Percentiles rank a stretch among this genome's conserved stretches.
These are phyloP conservation scores for Xerophyta viscosa DNA, from an alignment of 106 monocot genomes.

Conservation along the genomic window DNA sequence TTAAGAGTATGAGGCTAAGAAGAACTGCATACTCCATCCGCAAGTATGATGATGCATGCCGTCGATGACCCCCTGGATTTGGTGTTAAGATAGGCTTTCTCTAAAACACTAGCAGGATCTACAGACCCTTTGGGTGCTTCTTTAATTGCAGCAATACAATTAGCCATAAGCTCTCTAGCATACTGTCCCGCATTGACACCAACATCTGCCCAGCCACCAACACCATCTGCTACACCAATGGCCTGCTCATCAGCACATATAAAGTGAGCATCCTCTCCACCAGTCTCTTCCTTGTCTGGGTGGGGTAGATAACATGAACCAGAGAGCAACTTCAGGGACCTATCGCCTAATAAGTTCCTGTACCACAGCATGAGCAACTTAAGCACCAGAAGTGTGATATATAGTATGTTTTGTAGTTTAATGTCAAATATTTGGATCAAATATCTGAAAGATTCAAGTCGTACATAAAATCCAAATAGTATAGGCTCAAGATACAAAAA, in stretches of 20 bases:
- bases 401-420: neutral
- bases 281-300: conserved; percentile 92
- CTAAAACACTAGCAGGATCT: conserved; percentile 78
- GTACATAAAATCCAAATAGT: too few relatives aligned
- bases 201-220: conserved; percentile 97
- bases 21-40: conserved; percentile 52
- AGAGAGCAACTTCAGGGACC: conserved; percentile 64
- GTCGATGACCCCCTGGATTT: conserved; percentile 93
- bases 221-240: conserved; percentile 95
- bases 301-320: conserved; percentile 95
- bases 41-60: conserved; percentile 91
- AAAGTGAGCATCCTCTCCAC: conserved; percentile 97
- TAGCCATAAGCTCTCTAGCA: conserved; percentile 85
- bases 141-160: conserved; percentile 67
- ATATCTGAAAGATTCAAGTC: neutral
- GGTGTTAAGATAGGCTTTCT: conserved; percentile 84
- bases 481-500: too few relatives aligned
- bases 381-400: too few relatives aligned
- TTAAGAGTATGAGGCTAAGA: neutral
- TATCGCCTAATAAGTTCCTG: conserved; percentile 48
- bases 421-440: too few relatives aligned
- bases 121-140: conserved; percentile 84
- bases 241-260: conserved; percentile 76
- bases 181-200: conserved; percentile 85
- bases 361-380: neutral